phyloP scores from a whole-genome alignment of 148 eudicot genomes.

The Salicornia ramosissima region DNA sequence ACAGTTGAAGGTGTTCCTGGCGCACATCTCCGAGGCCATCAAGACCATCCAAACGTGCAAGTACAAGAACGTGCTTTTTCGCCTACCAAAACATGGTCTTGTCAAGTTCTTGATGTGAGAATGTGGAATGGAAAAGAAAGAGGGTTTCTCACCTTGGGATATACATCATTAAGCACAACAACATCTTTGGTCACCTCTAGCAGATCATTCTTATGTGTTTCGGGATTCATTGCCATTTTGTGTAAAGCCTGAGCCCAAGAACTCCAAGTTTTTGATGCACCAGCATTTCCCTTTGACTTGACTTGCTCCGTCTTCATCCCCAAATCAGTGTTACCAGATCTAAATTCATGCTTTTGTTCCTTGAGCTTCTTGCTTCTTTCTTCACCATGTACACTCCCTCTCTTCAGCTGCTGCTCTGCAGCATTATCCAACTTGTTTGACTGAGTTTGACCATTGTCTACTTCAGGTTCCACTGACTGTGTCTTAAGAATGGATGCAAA shows the following conservation, averaged over 20 bases:
- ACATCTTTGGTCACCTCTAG: slow-evolving; percentile 50
- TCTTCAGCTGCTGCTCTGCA: slow-evolving; percentile 45
- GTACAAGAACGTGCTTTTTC: slow-evolving; percentile 62
- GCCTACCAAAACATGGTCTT: slow-evolving; percentile 45
- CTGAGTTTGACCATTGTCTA: slow-evolving; percentile 8
- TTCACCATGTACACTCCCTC: slow-evolving; percentile 33
- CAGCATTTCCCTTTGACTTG: slow-evolving; percentile 23
- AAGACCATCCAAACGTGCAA: slow-evolving; percentile 65
- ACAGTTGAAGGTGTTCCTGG: slow-evolving; percentile 50
- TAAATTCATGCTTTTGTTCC: slow-evolving; percentile 32
- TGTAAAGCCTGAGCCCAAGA: slow-evolving; percentile 79
- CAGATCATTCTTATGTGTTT: slow-evolving; percentile 50
- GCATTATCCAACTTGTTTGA: slow-evolving; percentile 12
- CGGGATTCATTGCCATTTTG: slow-evolving; percentile 66
- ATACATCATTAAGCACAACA: slow-evolving; percentile 69
- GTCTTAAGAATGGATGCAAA: slow-evolving; percentile 51
- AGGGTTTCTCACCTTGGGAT: slow-evolving; percentile 59
- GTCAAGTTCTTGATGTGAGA: neutral
- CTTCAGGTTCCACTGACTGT: slow-evolving; percentile 15
- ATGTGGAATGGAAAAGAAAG: neutral
- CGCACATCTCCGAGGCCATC: slow-evolving; percentile 60
- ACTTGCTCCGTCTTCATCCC: slow-evolving; percentile 25
- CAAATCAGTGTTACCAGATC: slow-evolving; percentile 22
- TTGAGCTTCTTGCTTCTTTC: slow-evolving; percentile 55
- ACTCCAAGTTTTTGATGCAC: slow-evolving; percentile 50